Evolutionary conservation across 805 yeast species (phyloP), one percentile per base, ranked within the genome.

Genomic region (Cyberlindnera meyerae): DNA sequence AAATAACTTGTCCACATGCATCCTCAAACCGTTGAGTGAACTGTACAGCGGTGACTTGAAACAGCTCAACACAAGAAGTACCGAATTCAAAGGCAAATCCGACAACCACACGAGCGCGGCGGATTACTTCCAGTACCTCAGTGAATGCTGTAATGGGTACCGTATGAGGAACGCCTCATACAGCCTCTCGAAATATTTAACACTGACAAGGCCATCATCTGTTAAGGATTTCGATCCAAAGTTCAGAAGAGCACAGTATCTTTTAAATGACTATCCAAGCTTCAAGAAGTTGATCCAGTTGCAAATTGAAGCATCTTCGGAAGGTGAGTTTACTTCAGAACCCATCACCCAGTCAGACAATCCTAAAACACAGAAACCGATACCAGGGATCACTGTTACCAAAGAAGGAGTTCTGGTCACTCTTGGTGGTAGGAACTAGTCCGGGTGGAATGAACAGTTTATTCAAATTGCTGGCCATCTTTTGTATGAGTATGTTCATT

Each of bases 391-490:
- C 20, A 28, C n/a, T 11, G 18, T 24, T 13, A 13, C 27, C 14
- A 40, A 38, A 15, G 33, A 42, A 13, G 49, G 45, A 22, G 27
- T 38, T 6, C 31, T 43, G 2, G 29, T 28, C 28, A 39, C 47
- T 1, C 37, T 45, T 15, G 49, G 49, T 8, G 47, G 49, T 8
- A 34, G 39, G 22, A 40, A 42, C 16, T 39, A 38, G 15, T 29
- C 36, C 9, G 49, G 82, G 4, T 88, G 96, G 96, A 94, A 86
- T 57, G 86, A 85, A 51, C 88, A 82, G 55, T 84, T 95, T 89
- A 83, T 87, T 1, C 84, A 79, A 0, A 63, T 86, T 33, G 70
- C 73, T 11, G 73, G 76, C n/a, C 88, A 90, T 2, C 71, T 68
- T 40, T 61, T 87, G 28, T 66, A 69, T 29, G 93, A 86, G 52